Conservation (phyloP, 2,329 filamentous ascomycete species). For the Fusarium duplospermum region DNA sequence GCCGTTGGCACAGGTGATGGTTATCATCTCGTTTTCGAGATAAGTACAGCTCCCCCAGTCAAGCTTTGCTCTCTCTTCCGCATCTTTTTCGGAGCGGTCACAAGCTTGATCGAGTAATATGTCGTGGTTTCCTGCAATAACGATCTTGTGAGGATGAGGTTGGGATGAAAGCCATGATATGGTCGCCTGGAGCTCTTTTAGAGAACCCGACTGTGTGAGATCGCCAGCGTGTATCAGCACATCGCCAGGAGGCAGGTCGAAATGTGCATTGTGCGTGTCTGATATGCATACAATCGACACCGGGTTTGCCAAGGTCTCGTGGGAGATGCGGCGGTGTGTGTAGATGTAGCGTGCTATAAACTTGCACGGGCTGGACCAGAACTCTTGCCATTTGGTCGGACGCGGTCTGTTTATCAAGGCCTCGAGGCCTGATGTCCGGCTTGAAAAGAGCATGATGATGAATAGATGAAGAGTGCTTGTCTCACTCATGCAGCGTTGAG, state of each 20-base stretch:
- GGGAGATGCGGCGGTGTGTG: background rate
- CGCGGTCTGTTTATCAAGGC: slow-evolving; percentile 12
- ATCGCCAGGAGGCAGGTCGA: slow-evolving; percentile 54
- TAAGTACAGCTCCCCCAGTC: slow-evolving; percentile 43
- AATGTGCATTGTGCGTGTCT: slow-evolving; percentile 57
- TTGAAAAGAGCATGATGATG: slow-evolving; percentile 5
- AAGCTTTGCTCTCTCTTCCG: slow-evolving; percentile 14
- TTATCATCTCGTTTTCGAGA: slow-evolving; percentile 36
- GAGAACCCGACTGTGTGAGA: slow-evolving; percentile 58
- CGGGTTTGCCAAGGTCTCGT: background rate
- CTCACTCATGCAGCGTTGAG: background rate
- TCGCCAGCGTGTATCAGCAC: slow-evolving; percentile 62
- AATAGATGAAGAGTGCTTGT: background rate
- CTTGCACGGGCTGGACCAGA: slow-evolving; percentile 6
- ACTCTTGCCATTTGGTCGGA: slow-evolving; percentile 12
- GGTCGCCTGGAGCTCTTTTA: slow-evolving; percentile 52
- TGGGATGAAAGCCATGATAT: slow-evolving; percentile 56
- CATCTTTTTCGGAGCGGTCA: background rate
- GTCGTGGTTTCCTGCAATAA: slow-evolving; percentile 62
- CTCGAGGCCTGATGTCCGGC: background rate
- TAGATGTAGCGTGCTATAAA: slow-evolving; percentile 18
- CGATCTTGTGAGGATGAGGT: slow-evolving; percentile 56
- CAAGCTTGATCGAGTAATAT: slow-evolving; percentile 44
- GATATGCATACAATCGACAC: slow-evolving; percentile 55
- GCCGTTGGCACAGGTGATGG: slow-evolving; percentile 40